Evolutionary conservation across 176 grass and related monocot genomes (phyloP).

Genomic region (Poa pratensis): DNA sequence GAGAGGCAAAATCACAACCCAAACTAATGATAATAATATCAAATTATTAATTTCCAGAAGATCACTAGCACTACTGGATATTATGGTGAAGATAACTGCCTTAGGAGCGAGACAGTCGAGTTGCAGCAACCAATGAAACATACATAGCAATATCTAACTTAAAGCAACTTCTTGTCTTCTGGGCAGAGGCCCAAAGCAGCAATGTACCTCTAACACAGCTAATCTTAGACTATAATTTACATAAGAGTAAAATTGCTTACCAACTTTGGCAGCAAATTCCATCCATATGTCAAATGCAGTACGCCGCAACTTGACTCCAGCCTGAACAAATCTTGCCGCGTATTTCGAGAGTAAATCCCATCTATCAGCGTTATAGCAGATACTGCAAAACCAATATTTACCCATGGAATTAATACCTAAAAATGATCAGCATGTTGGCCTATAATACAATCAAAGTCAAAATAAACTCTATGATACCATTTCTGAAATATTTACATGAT

Average conservation of each 20-base stretch:
- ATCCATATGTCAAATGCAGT: conserved; percentile 92
- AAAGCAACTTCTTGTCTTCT: background rate
- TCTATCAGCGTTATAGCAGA: conserved; percentile 86
- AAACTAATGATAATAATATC: background rate
- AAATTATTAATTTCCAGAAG: conserved; percentile 12
- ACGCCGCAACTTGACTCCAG: conserved; percentile 76
- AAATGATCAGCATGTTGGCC: background rate
- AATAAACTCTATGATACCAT: conserved; percentile 10
- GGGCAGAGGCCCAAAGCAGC: background rate
- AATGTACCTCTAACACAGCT: conserved; percentile 30
- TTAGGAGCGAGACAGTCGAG: background rate
- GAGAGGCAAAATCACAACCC: conserved; percentile 9
- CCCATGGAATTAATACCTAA: conserved; percentile 2
- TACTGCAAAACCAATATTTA: conserved; percentile 60
- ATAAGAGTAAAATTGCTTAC: conserved; percentile 50
- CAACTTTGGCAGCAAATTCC: conserved; percentile 90
- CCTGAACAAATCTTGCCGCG: conserved; percentile 70
- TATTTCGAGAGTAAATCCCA: conserved; percentile 84
- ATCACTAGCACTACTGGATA: background rate
- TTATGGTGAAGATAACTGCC: conserved; percentile 2
- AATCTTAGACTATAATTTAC: conserved; percentile 11
- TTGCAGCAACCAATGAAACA: background rate
- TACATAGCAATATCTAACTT: conserved; percentile 3
- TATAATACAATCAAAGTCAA: conserved; percentile 23
- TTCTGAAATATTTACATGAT: conserved; percentile 19